phyloP scores from a whole-genome alignment of 148 eudicot species.

The Rhododendron henanense region DNA sequence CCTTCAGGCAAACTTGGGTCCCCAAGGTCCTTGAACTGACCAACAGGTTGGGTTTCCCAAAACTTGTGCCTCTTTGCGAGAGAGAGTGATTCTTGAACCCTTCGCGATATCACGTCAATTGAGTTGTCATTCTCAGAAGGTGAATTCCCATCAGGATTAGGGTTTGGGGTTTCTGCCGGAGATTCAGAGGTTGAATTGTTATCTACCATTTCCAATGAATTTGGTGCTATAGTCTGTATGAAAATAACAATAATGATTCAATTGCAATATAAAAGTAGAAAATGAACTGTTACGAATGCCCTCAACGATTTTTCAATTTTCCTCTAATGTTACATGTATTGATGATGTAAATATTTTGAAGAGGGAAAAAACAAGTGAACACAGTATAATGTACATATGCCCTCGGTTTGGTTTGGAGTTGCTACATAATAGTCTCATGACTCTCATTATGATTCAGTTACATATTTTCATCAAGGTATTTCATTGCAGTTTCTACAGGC shows the following conservation, averaged over 20 bases:
- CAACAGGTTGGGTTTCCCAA: conserved; percentile 82
- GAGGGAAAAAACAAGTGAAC: not conserved
- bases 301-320: too few relatives aligned
- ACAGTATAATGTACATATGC: not conserved
- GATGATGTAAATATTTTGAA: not conserved
- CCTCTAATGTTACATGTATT: not conserved
- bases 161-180: conserved; percentile 18
- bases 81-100: conserved; percentile 61
- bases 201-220: conserved; percentile 35
- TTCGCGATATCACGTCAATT: conserved; percentile 37
- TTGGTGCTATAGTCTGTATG: not conserved
- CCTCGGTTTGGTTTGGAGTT: not conserved
- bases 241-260: not conserved
- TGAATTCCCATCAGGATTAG: conserved; percentile 28
- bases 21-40: conserved; percentile 64
- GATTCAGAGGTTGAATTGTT: conserved; percentile 25
- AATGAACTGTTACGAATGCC: not conserved
- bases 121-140: conserved; percentile 26
- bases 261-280: not conserved
- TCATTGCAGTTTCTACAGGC: not conserved
- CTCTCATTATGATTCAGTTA: not conserved
- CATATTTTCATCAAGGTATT: not conserved
- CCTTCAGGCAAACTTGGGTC: conserved; percentile 61
- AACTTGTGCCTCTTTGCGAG: conserved; percentile 55
- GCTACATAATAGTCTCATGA: not conserved